Base-by-base conservation (phyloP, 1,284 basidiomycete genomes). In the Golubevia sp. region DNA sequence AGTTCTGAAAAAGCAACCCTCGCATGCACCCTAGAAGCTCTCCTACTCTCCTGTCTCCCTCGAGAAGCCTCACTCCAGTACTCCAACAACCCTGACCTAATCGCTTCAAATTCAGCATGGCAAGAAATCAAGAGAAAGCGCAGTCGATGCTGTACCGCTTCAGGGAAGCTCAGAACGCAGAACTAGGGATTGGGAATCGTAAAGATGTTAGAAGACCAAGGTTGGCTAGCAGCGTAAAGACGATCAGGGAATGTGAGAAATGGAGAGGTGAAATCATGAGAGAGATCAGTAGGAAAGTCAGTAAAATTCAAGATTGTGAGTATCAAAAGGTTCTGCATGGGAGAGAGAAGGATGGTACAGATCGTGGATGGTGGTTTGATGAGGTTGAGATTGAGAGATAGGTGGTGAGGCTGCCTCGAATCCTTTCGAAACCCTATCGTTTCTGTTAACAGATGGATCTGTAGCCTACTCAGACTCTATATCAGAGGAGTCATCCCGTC, bases 101-200 rank as follows among this genome's bases (percentile, higher is more conserved):
- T 34, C 30, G 4, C 30, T 34, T 34, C 11, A 34, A 3, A 34
- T 34, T 34, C 30, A n/a, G 20, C 50, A 83, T 83, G 80, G 76
- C 80, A 56, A 67, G 74, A 20, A 82, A 82, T 56, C 73, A 80
- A 54, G 80, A 83, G 55, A 82, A 82, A 64, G 79, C 80, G 18
- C 79, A 83, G 69, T 97, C 94, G 55, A 98, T 97, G 94, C 89
- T 99, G 58, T 97, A 97, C 85, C 94, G 96, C 70, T 99, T 99
- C 85, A 91, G 96, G 64, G 94, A 98, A 85, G 92, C 93, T 58
- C 96, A 99, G 85, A 94, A 93, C 0, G 91, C 91, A 57, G 96
- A 98, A 86, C 90, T 98, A 76, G 96, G 96, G 18, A 87, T 98
- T 24, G 90, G 91, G 20, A 66, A 81, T 8, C 91, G 91, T 21